Conservation (phyloP, 2,329 filamentous ascomycete genomes). For the Coleophoma crateriformis region DNA sequence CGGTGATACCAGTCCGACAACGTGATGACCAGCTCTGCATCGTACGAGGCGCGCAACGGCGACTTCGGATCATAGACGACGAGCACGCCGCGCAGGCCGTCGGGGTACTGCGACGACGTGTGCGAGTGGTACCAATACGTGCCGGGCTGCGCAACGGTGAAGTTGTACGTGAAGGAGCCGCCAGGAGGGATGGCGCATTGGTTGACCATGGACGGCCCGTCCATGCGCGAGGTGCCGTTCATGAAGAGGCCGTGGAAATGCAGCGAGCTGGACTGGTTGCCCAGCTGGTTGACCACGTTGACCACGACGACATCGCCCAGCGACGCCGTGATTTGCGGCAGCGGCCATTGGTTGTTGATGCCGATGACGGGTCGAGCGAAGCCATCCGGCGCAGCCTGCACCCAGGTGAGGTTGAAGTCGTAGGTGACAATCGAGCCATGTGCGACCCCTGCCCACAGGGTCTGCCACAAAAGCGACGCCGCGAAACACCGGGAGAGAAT, state of each 20-base stretch:
- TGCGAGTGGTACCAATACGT: constrained; percentile 61
- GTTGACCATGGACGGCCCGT: constrained; percentile 49
- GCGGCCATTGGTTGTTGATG: constrained; percentile 58
- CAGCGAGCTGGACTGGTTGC: constrained; percentile 45
- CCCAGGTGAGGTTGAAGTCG: constrained; percentile 64
- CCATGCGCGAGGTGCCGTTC: constrained; percentile 47
- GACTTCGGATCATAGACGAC: constrained; percentile 53
- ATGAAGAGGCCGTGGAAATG: constrained; percentile 57
- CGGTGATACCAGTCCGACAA: constrained; percentile 51
- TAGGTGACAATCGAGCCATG: constrained; percentile 37
- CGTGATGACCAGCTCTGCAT: constrained; percentile 52
- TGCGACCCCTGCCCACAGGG: too few relatives aligned
- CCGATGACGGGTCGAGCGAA: constrained; percentile 45
- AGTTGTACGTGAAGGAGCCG: constrained; percentile 15
- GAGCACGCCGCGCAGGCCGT: constrained; percentile 57
- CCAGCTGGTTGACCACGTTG: constrained; percentile 43
- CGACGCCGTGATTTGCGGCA: constrained; percentile 46
- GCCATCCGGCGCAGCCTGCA: constrained; percentile 63
- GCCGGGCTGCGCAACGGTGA: constrained; percentile 37
- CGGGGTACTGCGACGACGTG: constrained; percentile 58
- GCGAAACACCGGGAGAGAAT: too few relatives aligned
- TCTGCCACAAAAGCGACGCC: too few relatives aligned
- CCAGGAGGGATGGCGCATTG: constrained; percentile 18
- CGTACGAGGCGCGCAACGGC: constrained; percentile 47
- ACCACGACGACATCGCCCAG: constrained; percentile 45